Conservation (phyloP, 305 asterid species). For the Ajuga reptans region DNA sequence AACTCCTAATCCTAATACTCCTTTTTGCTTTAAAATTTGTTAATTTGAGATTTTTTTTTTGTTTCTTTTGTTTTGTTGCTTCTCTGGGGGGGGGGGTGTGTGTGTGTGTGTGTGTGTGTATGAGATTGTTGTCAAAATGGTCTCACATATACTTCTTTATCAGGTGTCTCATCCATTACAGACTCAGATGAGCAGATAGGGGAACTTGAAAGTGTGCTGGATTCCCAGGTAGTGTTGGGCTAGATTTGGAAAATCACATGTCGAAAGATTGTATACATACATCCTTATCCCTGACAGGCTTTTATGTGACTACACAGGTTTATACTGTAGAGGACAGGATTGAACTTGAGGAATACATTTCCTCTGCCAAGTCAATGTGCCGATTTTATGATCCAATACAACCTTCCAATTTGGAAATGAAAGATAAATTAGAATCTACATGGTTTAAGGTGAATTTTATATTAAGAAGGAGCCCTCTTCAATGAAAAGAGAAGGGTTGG, state of each 20-base stretch:
- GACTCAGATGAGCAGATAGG: conserved; percentile 41
- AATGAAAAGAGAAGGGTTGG: not conserved
- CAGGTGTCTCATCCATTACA: conserved; percentile 40
- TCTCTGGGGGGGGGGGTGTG: no score
- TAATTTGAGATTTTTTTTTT: not conserved
- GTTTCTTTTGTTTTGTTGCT: not conserved
- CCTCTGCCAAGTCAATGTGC: conserved; percentile 35
- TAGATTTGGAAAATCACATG: not conserved
- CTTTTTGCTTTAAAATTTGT: not conserved
- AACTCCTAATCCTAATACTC: not conserved
- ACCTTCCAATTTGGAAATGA: conserved; percentile 37
- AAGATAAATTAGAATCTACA: conserved; percentile 38
- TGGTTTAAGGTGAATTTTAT: conserved; percentile 47
- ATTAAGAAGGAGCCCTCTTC: not conserved
- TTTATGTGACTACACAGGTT: conserved; percentile 36
- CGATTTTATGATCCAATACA: conserved; percentile 46
- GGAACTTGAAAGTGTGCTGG: conserved; percentile 70
- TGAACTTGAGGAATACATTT: conserved; percentile 34
- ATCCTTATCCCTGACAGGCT: not conserved
- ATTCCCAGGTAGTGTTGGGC: conserved; percentile 48
- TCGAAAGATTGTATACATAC: not conserved
- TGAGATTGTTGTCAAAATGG: not conserved
- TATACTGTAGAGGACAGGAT: conserved; percentile 33
- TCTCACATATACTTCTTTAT: conserved; percentile 20
- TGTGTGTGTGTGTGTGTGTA: no score